A percentile compares a stretch with the other conserved stretches of the same genome.
phyloP scores from a whole-genome alignment of 352 stramenopile species.

The Pythium myriotylum region DNA sequence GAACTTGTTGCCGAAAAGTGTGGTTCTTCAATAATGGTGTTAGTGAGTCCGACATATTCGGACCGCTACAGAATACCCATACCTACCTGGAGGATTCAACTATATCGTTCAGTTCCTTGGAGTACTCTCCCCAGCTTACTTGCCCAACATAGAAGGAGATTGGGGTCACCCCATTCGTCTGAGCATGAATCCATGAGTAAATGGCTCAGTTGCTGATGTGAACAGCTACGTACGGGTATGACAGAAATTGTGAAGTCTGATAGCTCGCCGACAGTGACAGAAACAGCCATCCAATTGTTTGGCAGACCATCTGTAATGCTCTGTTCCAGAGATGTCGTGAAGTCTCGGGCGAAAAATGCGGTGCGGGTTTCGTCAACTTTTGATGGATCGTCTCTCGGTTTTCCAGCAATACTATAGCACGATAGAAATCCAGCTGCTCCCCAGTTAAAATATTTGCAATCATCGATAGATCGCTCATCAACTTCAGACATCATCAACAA shows the following conservation, averaged over 20 bases:
- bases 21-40: conserved; percentile 25
- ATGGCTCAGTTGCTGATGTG: neutral
- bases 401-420: conserved; percentile 8
- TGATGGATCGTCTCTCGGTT: neutral
- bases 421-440: conserved; percentile 13
- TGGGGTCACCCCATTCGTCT: conserved; percentile 48
- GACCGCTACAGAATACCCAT: too few relatives aligned
- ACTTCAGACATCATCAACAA: conserved; percentile 47
- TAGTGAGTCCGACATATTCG: too few relatives aligned
- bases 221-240: conserved; percentile 16
- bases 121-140: conserved; percentile 42
- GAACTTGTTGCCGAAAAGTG: conserved; percentile 59
- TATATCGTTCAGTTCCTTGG: conserved; percentile 48
- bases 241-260: conserved; percentile 22
- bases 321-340: neutral
- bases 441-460: conserved; percentile 8
- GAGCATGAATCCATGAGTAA: neutral
- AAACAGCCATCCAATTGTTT: conserved; percentile 20
- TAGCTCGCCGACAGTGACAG: conserved; percentile 9
- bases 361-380: too few relatives aligned
- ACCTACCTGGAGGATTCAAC: conserved; percentile 56
- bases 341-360: neutral
- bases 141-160: conserved; percentile 54
- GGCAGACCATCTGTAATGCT: neutral
- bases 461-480: conserved; percentile 2